Conservation (phyloP, 2,329 filamentous ascomycete species). For the Ceratocystis colombiana region DNA sequence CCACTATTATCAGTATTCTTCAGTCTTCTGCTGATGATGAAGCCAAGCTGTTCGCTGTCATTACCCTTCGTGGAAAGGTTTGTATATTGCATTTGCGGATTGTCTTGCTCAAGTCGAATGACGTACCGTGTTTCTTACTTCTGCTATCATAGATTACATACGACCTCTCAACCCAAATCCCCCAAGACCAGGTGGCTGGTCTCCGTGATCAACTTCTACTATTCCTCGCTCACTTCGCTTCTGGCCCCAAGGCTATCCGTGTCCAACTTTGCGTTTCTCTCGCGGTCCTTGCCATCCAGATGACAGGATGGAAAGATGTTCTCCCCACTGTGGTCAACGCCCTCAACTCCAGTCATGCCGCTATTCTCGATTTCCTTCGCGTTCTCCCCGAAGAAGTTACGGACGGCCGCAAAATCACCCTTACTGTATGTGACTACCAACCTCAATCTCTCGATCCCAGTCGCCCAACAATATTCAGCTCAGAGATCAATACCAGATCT, state of each 20-base stretch:
- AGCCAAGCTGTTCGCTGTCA: slow-evolving; percentile 89
- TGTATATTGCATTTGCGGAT: slow-evolving; percentile 13
- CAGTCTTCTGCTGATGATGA: slow-evolving; percentile 72
- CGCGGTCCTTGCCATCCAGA: slow-evolving; percentile 89
- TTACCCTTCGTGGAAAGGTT: slow-evolving; percentile 96
- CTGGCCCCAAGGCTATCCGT: slow-evolving; percentile 72
- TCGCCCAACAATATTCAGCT: slow-evolving; percentile 14
- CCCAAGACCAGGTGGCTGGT: slow-evolving; percentile 59
- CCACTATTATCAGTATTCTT: slow-evolving; percentile 72
- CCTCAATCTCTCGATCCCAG: slow-evolving; percentile 26
- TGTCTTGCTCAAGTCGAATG: not conserved
- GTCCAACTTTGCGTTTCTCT: slow-evolving; percentile 92
- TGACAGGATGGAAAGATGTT: slow-evolving; percentile 92
- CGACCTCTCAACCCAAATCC: slow-evolving; percentile 77
- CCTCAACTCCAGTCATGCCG: slow-evolving; percentile 69
- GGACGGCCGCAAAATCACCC: slow-evolving; percentile 97
- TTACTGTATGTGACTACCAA: slow-evolving; percentile 76
- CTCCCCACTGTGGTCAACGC: slow-evolving; percentile 68
- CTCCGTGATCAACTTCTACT: slow-evolving; percentile 76
- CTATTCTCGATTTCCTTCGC: slow-evolving; percentile 89
- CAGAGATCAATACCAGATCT: slow-evolving; percentile 19
- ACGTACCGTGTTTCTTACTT: not conserved
- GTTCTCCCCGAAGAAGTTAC: slow-evolving; percentile 98
- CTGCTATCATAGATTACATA: slow-evolving; percentile 67
- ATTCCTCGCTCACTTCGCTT: slow-evolving; percentile 69